Evolutionary conservation across 148 eudicot species (phyloP), one percentile per base, ranked within the genome.

Genomic region (Suaeda aralocaspica): DNA sequence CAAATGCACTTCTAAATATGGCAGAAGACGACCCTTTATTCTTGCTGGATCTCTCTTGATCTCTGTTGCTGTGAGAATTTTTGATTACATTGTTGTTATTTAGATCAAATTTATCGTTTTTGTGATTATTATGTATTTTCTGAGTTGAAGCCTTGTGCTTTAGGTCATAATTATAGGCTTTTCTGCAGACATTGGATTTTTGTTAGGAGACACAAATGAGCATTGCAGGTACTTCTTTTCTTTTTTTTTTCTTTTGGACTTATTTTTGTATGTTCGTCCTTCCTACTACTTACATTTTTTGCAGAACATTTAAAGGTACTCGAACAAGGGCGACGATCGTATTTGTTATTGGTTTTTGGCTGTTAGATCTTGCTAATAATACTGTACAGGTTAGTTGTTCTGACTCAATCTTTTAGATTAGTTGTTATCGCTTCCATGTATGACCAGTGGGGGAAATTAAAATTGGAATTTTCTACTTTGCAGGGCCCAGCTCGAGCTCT

Each of bases 401-500:
- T 11, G 66, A 41, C 45, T 28, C 24, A 13, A 5, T 65, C 31
- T 46, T 50, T n/a, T 68, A 25, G 39, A 12, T 18, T 57, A 14
- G 19, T 46, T 45, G 0, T 5, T 45, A 48, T 66, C 52, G 33
- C 19, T 34, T 33, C 34, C 61, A 28, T 39, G 16, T 71, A 14
- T 36, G 8, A 61, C 41, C 14, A 21, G 4, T 49, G 21, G 31
- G 49, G 34, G 48, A 49, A 61, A 64, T n/a, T 41, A 60, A 70
- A n/a, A 24, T 52, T 21, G 69, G 15, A 45, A 24, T 64, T 36
- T 39, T 53, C 8, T 78, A 41, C 11, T 63, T 77, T 79, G 24
- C 82, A 94, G 98, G 97, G 98, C 66, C 98, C 98, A 36, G 98
- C 97, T 75, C 89, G 98, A 65, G 98, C 97, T 77, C 97, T 94